phyloP scores from a whole-genome alignment of 192 early-diverging fungal species.

The Podila epigama region DNA sequence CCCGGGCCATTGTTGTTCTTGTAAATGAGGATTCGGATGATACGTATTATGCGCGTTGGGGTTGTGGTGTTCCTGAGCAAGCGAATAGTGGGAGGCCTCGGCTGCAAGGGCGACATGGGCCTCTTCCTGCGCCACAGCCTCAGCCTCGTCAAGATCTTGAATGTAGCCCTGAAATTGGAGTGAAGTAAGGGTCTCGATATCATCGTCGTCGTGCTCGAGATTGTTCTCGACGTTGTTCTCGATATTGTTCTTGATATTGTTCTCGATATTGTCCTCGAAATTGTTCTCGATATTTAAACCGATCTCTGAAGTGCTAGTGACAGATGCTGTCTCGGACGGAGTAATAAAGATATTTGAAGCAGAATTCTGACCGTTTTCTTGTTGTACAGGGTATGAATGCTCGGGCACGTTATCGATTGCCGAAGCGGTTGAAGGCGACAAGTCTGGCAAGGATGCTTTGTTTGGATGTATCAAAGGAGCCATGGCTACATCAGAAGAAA shows the following conservation, averaged over 20 bases:
- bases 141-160: constrained; percentile 30
- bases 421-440: not conserved
- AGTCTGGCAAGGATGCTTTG: not conserved
- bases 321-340: no score
- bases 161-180: constrained; percentile 36
- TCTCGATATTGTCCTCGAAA: constrained; percentile 11
- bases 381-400: no score
- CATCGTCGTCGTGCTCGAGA: not conserved
- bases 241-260: not conserved
- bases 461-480: not conserved
- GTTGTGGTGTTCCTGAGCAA: not conserved
- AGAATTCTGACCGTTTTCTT: no score
- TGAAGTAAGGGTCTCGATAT: constrained; percentile 15
- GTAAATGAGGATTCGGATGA: not conserved
- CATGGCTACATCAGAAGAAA: no score
- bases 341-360: no score
- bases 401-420: constrained; percentile 27
- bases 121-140: constrained; percentile 5
- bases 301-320: not conserved
- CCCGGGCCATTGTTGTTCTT: no score
- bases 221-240: not conserved
- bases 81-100: not conserved
- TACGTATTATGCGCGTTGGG: not conserved
- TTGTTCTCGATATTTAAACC: no score
- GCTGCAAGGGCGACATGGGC: constrained; percentile 12